Conservation (phyloP, 257 asterid species). For the Asclepias syriaca region DNA sequence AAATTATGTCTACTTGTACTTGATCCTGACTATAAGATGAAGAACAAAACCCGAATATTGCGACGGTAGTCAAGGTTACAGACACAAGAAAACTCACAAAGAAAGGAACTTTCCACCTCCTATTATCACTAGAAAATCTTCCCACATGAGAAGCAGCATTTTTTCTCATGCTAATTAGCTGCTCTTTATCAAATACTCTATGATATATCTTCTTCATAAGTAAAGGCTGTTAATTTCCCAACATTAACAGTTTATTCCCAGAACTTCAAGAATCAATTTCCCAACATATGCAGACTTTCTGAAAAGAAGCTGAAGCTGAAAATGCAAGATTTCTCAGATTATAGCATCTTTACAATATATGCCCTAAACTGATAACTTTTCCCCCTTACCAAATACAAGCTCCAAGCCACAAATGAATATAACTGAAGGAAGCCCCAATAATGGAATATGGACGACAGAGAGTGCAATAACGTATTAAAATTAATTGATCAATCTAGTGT, state of each 20-base stretch:
- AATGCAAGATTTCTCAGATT: neutral
- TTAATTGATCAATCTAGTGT: constrained; percentile 10
- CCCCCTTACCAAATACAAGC: constrained; percentile 7
- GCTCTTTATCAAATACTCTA: neutral
- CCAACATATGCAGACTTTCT: neutral
- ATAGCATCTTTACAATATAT: neutral
- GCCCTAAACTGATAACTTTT: constrained; percentile 11
- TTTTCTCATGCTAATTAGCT: constrained; percentile 48
- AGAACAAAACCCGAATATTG: constrained; percentile 48
- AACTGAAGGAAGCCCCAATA: constrained; percentile 21
- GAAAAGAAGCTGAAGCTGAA: neutral
- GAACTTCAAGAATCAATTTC: neutral
- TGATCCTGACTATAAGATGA: constrained; percentile 49
- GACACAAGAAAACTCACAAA: constrained; percentile 67
- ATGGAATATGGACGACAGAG: constrained; percentile 9
- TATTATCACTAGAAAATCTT: constrained; percentile 63
- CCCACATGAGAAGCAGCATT: constrained; percentile 53
- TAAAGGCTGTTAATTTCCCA: constrained; percentile 1
- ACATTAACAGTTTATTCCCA: neutral
- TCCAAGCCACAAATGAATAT: constrained; percentile 23
- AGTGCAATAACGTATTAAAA: neutral
- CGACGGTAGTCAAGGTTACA: constrained; percentile 47
- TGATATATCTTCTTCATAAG: constrained; percentile 13
- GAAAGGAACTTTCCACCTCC: constrained; percentile 85
- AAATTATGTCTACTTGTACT: constrained; percentile 28